Base-by-base conservation (phyloP, 345 rosid species). In the Eucalyptus microcorys region DNA sequence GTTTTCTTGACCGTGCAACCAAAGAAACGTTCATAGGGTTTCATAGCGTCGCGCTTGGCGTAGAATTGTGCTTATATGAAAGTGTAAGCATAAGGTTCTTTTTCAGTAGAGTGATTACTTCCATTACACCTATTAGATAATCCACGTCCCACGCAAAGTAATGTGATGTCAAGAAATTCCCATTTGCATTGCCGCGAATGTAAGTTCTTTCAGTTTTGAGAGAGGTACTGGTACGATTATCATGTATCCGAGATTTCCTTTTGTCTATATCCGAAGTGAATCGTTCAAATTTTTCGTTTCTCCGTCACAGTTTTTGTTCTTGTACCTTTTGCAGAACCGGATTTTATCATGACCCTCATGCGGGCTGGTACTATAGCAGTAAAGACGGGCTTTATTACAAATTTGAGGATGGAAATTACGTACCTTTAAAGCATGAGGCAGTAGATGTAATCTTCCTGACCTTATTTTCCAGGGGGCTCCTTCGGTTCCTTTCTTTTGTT, bases 291-390 rank as follows among this genome's bases (percentile, higher is more conserved):
- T 21, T 21, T 11, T 76, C 84, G 2, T 76, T 21, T 37, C 84
- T 76, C 83, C 13, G 5, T 76, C 47, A 21, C 47, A 22, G 30
- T 40, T n/a, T 87, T 59, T 87, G 34, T 52, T 42, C 88, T n/a
- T 26, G 12, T 52, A 42, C 50, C 89, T 89, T 57, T 49, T 89
- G 91, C 95, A 96, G 99, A 85, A 95, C 93, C 88, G 98, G 97
- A 92, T 95, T 96, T 91, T 96, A 95, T 91, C 96, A 96, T 81
- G 96, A 96, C 81, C 96, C 97, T 43, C 66, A 8, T 89, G 97
- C 94, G 87, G 99, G 97, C 34, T 96, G 98, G 99, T 96, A 95
- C 89, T 96, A 96, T 89, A 95, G 96, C 88, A 94, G 93, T 84
- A 93, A 92, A 86, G 98, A 96, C 88, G 95, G 98, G 81, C 93